These are phyloP conservation scores for Pseudocercospora eumusae DNA, from an alignment of 2,329 filamentous ascomycete genomes.

Conservation along the genomic window DNA sequence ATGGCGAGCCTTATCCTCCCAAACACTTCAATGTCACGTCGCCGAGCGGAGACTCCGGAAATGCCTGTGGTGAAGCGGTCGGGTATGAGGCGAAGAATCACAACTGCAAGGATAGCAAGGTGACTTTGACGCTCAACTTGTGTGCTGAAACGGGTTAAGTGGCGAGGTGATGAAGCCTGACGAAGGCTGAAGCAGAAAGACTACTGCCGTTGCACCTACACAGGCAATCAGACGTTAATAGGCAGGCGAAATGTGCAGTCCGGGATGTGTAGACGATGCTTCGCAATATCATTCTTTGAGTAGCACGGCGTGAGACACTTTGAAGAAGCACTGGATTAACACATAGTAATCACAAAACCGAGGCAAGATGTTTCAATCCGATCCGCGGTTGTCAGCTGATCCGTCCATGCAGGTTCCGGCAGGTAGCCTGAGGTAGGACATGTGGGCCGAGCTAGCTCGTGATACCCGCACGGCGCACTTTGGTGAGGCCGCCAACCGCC, in stretches of 20 bases:
- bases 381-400: background rate
- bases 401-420: background rate
- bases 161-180: background rate
- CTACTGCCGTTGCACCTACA: no score
- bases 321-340: background rate
- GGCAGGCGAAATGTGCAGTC: background rate
- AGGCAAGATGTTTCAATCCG: background rate
- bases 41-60: background rate
- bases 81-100: slow-evolving; percentile 26
- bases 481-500: no score
- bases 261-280: no score
- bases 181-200: background rate
- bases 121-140: slow-evolving; percentile 27
- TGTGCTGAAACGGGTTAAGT: slow-evolving; percentile 19
- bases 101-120: slow-evolving; percentile 27
- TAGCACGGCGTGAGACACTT: background rate
- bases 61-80: slow-evolving; percentile 19
- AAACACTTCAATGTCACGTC: slow-evolving; percentile 18
- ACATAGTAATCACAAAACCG: background rate
- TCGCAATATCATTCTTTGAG: background rate
- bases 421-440: background rate
- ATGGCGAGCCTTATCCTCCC: slow-evolving; percentile 14
- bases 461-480: background rate
- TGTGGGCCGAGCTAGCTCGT: background rate
- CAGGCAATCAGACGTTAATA: background rate